A percentile compares a stretch with the other conserved stretches of the same genome.
phyloP scores from a whole-genome alignment of 306 rosid species.

The Vicia sativa region DNA sequence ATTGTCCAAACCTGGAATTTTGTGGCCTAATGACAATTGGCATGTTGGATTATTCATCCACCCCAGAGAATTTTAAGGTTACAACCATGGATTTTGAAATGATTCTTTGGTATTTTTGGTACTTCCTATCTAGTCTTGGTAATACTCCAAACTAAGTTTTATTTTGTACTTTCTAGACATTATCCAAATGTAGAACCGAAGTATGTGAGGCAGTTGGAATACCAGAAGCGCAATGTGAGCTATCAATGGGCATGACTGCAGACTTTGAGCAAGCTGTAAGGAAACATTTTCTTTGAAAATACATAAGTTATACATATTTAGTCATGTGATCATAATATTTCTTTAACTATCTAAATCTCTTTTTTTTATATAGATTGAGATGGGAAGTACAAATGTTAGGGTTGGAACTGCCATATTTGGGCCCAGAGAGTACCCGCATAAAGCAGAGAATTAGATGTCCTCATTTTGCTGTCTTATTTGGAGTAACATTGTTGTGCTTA shows the following conservation, averaged over 20 bases:
- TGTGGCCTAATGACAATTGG: constrained; percentile 95
- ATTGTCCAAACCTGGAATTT: constrained; percentile 80
- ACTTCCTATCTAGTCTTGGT: constrained; percentile 26
- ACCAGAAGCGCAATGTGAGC: constrained; percentile 74
- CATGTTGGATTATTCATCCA: constrained; percentile 84
- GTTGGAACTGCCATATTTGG: constrained; percentile 92
- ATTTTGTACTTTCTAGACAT: constrained; percentile 48
- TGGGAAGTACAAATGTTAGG: constrained; percentile 95
- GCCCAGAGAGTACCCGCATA: constrained; percentile 75
- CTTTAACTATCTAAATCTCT: background rate
- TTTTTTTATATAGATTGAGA: constrained; percentile 71
- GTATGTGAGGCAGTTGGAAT: constrained; percentile 78
- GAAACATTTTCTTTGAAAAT: constrained; percentile 18
- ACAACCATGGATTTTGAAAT: constrained; percentile 11
- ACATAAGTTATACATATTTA: constrained; percentile 2
- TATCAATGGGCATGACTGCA: constrained; percentile 97
- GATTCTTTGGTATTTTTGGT: background rate
- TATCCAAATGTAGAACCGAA: constrained; percentile 74
- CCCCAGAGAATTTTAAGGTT: constrained; percentile 95
- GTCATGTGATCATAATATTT: constrained; percentile 14
- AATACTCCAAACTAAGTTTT: constrained; percentile 32
- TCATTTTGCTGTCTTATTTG: constrained; percentile 20
- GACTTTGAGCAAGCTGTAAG: constrained; percentile 97
- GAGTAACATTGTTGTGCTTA: constrained; percentile 18
- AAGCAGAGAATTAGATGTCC: constrained; percentile 44